Evolutionary conservation across 2,329 filamentous ascomycete species (phyloP).

Genomic region (Monosporascus sp.): DNA sequence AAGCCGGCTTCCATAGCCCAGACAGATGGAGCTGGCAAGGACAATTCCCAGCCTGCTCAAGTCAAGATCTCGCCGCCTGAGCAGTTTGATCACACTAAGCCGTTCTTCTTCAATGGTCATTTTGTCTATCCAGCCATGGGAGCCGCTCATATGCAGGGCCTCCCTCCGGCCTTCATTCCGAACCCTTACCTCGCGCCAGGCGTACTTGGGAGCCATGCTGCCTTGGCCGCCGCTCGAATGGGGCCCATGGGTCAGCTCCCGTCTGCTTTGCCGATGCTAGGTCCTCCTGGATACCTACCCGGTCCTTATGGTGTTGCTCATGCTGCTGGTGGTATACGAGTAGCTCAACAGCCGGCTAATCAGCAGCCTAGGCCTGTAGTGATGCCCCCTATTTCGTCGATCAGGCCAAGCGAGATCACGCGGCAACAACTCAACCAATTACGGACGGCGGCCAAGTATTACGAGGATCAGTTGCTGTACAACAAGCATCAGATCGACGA

Average conservation of each 20-base stretch:
- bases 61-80: conserved; percentile 35
- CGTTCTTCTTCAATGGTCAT: conserved; percentile 40
- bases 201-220: conserved; percentile 8
- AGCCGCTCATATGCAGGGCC: conserved; percentile 5
- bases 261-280: conserved; percentile 7
- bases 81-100: conserved; percentile 40
- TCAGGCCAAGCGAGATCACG: conserved; percentile 55
- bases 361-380: conserved; percentile 11
- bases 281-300: conserved; percentile 7
- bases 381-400: conserved; percentile 49
- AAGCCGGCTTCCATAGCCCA: conserved; percentile 8
- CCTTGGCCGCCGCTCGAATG: conserved; percentile 11
- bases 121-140: conserved; percentile 32
- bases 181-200: conserved; percentile 16
- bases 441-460: conserved; percentile 46
- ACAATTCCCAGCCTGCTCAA: conserved; percentile 26
- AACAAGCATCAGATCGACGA: conserved; percentile 60
- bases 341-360: conserved; percentile 1
- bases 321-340: conserved; percentile 1
- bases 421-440: conserved; percentile 51
- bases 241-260: conserved; percentile 10
- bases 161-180: conserved; percentile 14
- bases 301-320: conserved; percentile 3
- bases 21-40: conserved; percentile 14
- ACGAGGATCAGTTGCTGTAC: conserved; percentile 54